These are phyloP conservation scores for Cunninghamia lanceolata DNA, from an alignment of 75 land plant genomes.

Conservation along the genomic window DNA sequence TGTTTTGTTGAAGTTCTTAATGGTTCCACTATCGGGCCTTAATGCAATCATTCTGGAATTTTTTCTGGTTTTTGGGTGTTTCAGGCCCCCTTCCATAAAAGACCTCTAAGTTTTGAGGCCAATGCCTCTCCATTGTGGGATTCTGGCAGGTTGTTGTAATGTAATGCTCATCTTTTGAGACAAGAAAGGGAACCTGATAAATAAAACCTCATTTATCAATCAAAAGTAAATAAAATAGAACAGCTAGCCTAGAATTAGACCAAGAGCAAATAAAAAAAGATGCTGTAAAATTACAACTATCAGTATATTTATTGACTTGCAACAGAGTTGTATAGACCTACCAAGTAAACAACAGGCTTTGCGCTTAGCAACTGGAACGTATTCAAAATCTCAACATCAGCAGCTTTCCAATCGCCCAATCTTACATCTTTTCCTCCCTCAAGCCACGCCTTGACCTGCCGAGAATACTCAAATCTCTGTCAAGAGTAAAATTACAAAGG, in stretches of 20 bases:
- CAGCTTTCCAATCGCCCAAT: conserved; percentile 96
- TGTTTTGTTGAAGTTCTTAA: not conserved
- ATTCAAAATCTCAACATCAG: conserved; percentile 93
- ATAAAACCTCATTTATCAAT: too few relatives aligned
- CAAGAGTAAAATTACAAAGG: not conserved
- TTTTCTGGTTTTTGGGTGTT: not conserved
- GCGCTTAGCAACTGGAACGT: conserved; percentile 92
- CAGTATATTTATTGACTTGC: not conserved
- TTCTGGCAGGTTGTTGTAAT: not conserved
- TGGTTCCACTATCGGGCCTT: not conserved
- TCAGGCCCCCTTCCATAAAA: not conserved
- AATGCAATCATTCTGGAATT: not conserved
- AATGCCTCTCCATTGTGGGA: not conserved
- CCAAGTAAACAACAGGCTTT: conserved; percentile 98
- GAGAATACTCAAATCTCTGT: not conserved
- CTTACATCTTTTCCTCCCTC: conserved; percentile 93
- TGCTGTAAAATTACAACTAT: not conserved
- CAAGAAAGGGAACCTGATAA: too few relatives aligned
- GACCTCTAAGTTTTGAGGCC: too few relatives aligned
- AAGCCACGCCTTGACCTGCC: conserved; percentile 73
- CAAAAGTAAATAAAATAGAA: not conserved
- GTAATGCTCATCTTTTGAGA: not conserved
- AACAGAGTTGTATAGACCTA: conserved; percentile 16
- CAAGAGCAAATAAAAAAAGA: not conserved
- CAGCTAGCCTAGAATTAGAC: not conserved